phyloP scores from a whole-genome alignment of 2,329 filamentous ascomycete species.

The Dissoconium aciculare region DNA sequence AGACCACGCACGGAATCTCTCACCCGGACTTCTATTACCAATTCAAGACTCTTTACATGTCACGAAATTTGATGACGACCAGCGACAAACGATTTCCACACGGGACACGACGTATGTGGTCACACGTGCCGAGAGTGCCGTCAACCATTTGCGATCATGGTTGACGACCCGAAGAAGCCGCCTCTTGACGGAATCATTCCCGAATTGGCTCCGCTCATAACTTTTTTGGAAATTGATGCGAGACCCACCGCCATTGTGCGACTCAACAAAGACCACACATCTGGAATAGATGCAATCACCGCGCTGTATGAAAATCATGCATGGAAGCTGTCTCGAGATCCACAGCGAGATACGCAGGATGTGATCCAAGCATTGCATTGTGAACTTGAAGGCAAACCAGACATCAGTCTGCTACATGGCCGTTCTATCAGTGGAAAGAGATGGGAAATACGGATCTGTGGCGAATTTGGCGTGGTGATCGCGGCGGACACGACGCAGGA shows the following conservation, averaged over 20 bases:
- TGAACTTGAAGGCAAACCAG: constrained; percentile 1
- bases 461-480: constrained; percentile 6
- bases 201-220: constrained; percentile 12
- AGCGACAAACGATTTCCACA: no score
- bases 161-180: constrained; percentile 1
- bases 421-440: constrained; percentile 6
- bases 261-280: neutral
- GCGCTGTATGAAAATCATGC: constrained; percentile 10
- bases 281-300: neutral
- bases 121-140: no score
- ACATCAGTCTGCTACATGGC: constrained; percentile 6
- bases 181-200: constrained; percentile 7
- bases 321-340: constrained; percentile 5
- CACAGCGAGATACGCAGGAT: constrained; percentile 5
- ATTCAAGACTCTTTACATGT: no score
- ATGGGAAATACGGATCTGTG: constrained; percentile 10
- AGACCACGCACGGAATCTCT: no score
- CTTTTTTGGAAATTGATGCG: constrained; percentile 13
- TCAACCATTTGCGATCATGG: constrained; percentile 2
- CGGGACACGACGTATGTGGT: no score
- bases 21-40: no score
- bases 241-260: constrained; percentile 10
- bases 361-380: constrained; percentile 4
- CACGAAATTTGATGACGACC: no score
- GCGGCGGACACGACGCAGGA: constrained; percentile 2